Evolutionary conservation across 2,329 filamentous ascomycete genomes (phyloP).

Genomic region (Seiridium cupressi): DNA sequence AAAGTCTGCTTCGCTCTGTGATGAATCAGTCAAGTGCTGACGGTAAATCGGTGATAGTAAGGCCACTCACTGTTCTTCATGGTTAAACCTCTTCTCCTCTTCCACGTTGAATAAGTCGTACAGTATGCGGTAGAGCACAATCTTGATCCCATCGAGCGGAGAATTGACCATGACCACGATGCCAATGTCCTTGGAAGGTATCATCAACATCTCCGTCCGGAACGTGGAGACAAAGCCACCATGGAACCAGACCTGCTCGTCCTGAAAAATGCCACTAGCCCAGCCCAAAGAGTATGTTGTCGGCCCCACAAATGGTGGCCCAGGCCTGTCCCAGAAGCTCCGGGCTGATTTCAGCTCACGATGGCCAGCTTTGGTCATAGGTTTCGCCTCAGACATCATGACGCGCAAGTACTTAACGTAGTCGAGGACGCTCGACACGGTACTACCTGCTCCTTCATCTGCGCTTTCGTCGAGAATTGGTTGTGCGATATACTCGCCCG

Average conservation of each 20-base stretch:
- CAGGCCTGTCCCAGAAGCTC: conserved; percentile 13
- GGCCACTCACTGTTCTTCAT: conserved; percentile 10
- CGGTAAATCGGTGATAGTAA: background rate
- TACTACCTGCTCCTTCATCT: conserved; percentile 40
- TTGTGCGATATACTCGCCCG: conserved; percentile 20
- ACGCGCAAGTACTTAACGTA: conserved; percentile 32
- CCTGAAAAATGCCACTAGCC: conserved; percentile 20
- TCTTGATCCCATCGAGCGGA: conserved; percentile 11
- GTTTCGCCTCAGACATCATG: conserved; percentile 27
- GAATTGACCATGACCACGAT: conserved; percentile 28
- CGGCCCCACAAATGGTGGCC: conserved; percentile 16
- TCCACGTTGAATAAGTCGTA: conserved; percentile 22
- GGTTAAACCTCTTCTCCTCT: conserved; percentile 11
- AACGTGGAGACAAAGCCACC: conserved; percentile 25
- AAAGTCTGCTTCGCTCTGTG: background rate
- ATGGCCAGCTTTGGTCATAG: conserved; percentile 23
- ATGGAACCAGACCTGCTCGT: conserved; percentile 28
- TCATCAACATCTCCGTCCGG: conserved; percentile 27
- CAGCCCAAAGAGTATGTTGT: conserved; percentile 29
- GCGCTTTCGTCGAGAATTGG: conserved; percentile 24
- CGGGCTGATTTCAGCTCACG: conserved; percentile 25
- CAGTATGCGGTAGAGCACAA: conserved; percentile 26
- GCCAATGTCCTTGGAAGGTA: conserved; percentile 30
- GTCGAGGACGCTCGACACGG: conserved; percentile 37
- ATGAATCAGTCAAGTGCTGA: background rate